These are phyloP conservation scores for Acacia confusa DNA, from an alignment of 306 rosid genomes.

Conservation along the genomic window DNA sequence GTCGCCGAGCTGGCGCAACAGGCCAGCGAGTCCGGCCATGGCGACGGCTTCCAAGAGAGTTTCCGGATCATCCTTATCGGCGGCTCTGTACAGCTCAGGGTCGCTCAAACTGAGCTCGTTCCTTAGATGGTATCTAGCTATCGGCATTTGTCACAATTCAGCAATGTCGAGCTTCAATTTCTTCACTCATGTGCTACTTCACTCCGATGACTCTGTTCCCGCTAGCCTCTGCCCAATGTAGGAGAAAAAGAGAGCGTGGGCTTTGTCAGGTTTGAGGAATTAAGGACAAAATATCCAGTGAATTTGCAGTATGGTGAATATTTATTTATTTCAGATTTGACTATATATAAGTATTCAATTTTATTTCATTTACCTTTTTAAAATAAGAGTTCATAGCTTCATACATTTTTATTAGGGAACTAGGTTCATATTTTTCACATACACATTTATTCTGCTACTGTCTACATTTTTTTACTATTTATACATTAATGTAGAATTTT, in stretches of 20 bases:
- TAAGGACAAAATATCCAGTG: slow-evolving; percentile 29
- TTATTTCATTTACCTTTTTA: too few relatives aligned
- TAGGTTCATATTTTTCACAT: too few relatives aligned
- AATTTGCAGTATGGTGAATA: slow-evolving; percentile 25
- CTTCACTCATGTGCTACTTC: not conserved
- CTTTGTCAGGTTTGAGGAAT: not conserved
- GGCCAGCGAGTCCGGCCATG: slow-evolving; percentile 86
- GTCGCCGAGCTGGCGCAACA: slow-evolving; percentile 97
- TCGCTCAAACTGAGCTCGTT: slow-evolving; percentile 77
- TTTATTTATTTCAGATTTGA: too few relatives aligned
- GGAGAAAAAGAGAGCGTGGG: slow-evolving; percentile 18
- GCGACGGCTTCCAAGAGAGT: slow-evolving; percentile 85
- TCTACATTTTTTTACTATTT: too few relatives aligned
- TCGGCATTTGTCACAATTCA: slow-evolving; percentile 57
- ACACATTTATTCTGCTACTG: too few relatives aligned
- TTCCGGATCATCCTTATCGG: slow-evolving; percentile 91
- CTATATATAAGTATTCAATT: too few relatives aligned
- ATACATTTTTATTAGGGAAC: too few relatives aligned
- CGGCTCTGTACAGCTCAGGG: slow-evolving; percentile 77
- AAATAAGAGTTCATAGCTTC: too few relatives aligned
- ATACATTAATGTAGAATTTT: too few relatives aligned
- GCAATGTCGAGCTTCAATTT: slow-evolving; percentile 30
- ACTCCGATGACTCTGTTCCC: slow-evolving; percentile 27
- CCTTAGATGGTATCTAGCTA: slow-evolving; percentile 69
- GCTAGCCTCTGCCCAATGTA: slow-evolving; percentile 44